These are phyloP conservation scores for Torulaspora quercuum DNA, from an alignment of 805 yeast species.

Conservation along the genomic window DNA sequence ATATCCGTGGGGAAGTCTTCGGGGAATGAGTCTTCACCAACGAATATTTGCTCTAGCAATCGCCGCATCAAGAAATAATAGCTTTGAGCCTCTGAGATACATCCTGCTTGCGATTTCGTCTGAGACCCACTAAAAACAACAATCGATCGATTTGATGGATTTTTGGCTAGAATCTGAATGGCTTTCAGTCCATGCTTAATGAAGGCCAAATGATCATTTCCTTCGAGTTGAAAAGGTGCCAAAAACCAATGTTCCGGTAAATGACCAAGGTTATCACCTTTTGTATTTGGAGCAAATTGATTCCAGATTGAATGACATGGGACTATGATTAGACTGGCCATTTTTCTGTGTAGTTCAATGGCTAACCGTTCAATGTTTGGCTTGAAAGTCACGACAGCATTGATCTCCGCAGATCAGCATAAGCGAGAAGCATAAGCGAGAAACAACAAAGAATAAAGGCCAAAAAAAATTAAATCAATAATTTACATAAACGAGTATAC, in stretches of 20 bases:
- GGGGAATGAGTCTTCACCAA: slow-evolving; percentile 12
- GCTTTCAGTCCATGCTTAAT: slow-evolving; percentile 55
- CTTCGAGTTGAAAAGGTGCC: slow-evolving; percentile 65
- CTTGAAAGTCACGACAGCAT: too few species aligned
- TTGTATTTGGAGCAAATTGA: slow-evolving; percentile 7
- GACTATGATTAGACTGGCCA: slow-evolving; percentile 42
- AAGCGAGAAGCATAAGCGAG: not conserved
- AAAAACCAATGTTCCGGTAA: slow-evolving; percentile 57
- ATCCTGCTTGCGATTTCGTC: slow-evolving; percentile 56
- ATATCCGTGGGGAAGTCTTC: slow-evolving; percentile 15
- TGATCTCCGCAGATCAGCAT: too few species aligned
- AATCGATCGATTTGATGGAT: slow-evolving; percentile 35
- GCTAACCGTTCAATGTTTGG: too few species aligned
- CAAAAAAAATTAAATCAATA: slow-evolving; percentile 2
- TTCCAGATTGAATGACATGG: slow-evolving; percentile 69
- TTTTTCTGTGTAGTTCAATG: slow-evolving; percentile 5
- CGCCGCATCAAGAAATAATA: slow-evolving; percentile 47
- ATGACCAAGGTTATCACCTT: slow-evolving; percentile 44
- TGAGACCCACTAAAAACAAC: slow-evolving; percentile 63
- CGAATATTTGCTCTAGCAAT: slow-evolving; percentile 24
- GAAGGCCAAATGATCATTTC: slow-evolving; percentile 65
- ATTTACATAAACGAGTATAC: slow-evolving; percentile 6
- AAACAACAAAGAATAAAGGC: too few species aligned
- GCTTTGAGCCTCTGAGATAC: slow-evolving; percentile 57
- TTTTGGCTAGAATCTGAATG: slow-evolving; percentile 36